Base-by-base conservation (phyloP, 164 flowering plant genomes). In the Dillenia turbinata region DNA sequence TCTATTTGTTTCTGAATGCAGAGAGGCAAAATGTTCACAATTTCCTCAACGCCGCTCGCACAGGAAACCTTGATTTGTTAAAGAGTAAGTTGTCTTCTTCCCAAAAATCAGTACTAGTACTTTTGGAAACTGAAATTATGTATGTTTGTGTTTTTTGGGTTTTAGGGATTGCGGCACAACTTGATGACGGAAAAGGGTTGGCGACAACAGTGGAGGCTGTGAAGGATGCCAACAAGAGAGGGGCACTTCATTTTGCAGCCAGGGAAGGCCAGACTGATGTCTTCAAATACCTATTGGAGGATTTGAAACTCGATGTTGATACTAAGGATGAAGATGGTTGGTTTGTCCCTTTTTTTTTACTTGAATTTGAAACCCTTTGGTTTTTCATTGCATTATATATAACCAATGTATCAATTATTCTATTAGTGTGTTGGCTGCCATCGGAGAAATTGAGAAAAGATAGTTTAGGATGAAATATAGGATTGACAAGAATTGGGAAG, bases 171-270 rank as follows among this genome's bases (percentile, higher is more conserved):
- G 95, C 89, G 10, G 59, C 62, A 26, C 78, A 83, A 69, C 83
- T 91, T 10, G 92, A 83, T 62, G 92, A 83, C 6, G 97, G 96
- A 59, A 83, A 87, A 61, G 95, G 83, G 24, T 14, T 86, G 75
- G 69, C 79, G 22, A 75, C 72, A 55, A 86, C 99, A 0, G 82
- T 91, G 52, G 84, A 78, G 16, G 85, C 74, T 69, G 81, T 91
- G 50, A 94, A 94, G 74, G 99, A 94, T 64, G 99, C 92, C 1
- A 89, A 94, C 66, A 84, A 87, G 68, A 79, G 99, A 44, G 96
- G 96, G 53, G 96, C 99, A 9, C 72, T 94, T 70, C 96, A 91
- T 74, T 94, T 94, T 80, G 97, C 97, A 5, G 96, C 97, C 0
- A 81, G 95, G 63, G 97, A 91, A 62, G 99, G 99, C 16, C 66